These are phyloP conservation scores for Phytopythium cucurbitacearum DNA, from an alignment of 352 stramenopile genomes.

Conservation along the genomic window DNA sequence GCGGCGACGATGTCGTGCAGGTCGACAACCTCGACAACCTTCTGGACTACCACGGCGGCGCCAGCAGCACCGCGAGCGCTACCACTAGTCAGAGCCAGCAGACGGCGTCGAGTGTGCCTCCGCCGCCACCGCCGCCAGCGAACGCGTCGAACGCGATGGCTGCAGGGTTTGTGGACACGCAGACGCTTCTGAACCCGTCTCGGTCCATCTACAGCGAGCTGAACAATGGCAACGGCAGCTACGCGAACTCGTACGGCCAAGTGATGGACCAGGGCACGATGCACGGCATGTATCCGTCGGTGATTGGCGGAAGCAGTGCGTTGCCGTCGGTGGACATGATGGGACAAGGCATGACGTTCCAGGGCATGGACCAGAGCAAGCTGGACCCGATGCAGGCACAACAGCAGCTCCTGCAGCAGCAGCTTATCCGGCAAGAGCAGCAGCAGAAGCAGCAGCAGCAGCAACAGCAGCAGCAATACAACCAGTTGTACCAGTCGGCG, in stretches of 20 bases:
- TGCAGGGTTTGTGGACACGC: slow-evolving; percentile 59
- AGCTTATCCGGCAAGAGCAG: slow-evolving; percentile 52
- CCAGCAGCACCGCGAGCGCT: slow-evolving; percentile 7
- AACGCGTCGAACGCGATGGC: slow-evolving; percentile 2
- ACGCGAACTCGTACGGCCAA: slow-evolving; percentile 24
- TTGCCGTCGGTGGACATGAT: slow-evolving; percentile 28
- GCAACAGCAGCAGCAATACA: slow-evolving; percentile 31
- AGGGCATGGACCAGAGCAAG: slow-evolving; percentile 22
- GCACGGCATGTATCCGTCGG: slow-evolving; percentile 24
- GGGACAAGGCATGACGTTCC: slow-evolving; percentile 16
- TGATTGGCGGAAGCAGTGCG: slow-evolving; percentile 4
- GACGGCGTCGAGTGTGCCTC: background rate
- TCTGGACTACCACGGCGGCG: slow-evolving; percentile 65
- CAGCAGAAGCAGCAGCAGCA: slow-evolving; percentile 47
- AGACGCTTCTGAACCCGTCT: slow-evolving; percentile 55
- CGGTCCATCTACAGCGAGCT: slow-evolving; percentile 55
- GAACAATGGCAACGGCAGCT: slow-evolving; percentile 12
- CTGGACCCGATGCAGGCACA: slow-evolving; percentile 37
- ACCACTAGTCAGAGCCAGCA: slow-evolving; percentile 2
- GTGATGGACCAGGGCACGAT: slow-evolving; percentile 15
- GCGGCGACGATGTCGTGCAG: slow-evolving; percentile 73
- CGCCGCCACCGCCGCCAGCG: slow-evolving; percentile 1
- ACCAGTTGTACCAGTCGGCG: slow-evolving; percentile 54
- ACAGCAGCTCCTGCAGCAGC: slow-evolving; percentile 42
- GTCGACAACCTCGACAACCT: slow-evolving; percentile 86